Evolutionary conservation across 139 green algal species (phyloP), one percentile per base, ranked within the genome.

Genomic region (Micractinium conductrix): DNA sequence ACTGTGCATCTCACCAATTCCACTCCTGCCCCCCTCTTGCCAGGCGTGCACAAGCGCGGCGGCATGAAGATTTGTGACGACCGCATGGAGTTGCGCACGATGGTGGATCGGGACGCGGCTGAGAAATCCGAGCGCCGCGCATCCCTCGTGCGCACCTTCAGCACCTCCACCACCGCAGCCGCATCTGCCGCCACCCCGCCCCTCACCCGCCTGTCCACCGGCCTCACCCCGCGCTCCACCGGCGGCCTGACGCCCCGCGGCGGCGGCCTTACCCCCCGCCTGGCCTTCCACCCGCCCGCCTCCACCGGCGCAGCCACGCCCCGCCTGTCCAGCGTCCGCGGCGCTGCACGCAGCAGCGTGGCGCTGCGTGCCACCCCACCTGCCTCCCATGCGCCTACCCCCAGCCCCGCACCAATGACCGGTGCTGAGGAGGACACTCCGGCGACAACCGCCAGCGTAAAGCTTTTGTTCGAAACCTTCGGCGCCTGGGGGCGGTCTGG

Each of bases 61-160:
- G 76, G 58, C 38, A 82, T 82, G 76, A 82, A 40, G 40, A 58
- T 82, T 38, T 9, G 40, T 6, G 76, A 72, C 37, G 58, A 82
- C 37, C 45, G 28, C 30, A 43, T 43, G 0, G 58, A 82, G 38
- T 58, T 82, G 0, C 7, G 75, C 55, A 40, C 7, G 38, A 43
- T 82, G 53, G 76, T 82, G 55, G 76, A 82, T 40, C 37, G 76
- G 0, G 55, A 53, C 7, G 53, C 53, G 0, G 75, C 53, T 16
- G 76, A 82, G 26, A 82, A 60, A 38, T 55, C 76, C 37, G 14
- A 28, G 17, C 76, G 76, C 76, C 53, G 76, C 19, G n/a, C n/a
- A n/a, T n/a, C n/a, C n/a, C n/a, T n/a, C n/a, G n/a, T n/a, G n/a
- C 19, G 35, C 58, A 72, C 53, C 30, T 21, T 30, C 43, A 28